phyloP scores from a whole-genome alignment of 179 eudicot species.

The Camellia oleifera region DNA sequence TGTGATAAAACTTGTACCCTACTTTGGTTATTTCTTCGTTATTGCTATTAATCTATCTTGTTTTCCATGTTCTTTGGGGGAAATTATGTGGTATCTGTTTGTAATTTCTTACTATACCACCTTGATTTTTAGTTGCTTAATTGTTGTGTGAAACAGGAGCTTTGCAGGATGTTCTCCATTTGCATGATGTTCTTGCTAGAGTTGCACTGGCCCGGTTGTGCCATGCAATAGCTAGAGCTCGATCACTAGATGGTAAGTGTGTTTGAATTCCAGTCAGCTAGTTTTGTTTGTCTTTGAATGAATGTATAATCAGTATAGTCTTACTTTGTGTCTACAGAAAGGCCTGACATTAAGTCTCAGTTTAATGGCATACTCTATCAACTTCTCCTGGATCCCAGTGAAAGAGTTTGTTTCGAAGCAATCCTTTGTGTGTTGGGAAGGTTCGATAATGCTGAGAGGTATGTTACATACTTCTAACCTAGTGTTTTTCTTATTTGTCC shows the following conservation, averaged over 20 bases:
- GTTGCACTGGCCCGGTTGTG: constrained; percentile 97
- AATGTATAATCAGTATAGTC: constrained; percentile 12
- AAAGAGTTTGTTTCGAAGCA: constrained; percentile 99
- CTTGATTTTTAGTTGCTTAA: background rate
- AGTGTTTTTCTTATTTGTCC: background rate
- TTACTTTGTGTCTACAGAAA: constrained; percentile 54
- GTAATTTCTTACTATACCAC: background rate
- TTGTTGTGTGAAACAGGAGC: constrained; percentile 59
- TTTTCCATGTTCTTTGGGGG: background rate
- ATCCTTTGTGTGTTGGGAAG: constrained; percentile 88
- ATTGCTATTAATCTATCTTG: background rate
- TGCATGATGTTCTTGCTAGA: constrained; percentile 99
- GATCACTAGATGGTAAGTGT: constrained; percentile 79
- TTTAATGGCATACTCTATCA: constrained; percentile 87
- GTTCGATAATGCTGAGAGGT: constrained; percentile 92
- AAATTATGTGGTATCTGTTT: background rate
- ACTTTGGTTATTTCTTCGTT: background rate
- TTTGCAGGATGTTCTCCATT: constrained; percentile 89
- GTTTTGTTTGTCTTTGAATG: constrained; percentile 17
- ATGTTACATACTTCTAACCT: constrained; percentile 12
- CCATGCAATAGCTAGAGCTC: constrained; percentile 88
- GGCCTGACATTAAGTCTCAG: constrained; percentile 91
- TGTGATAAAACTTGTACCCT: background rate
- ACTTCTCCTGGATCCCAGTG: constrained; percentile 98
- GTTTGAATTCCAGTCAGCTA: constrained; percentile 6